A percentile compares a stretch with the other conserved stretches of the same genome.
Conservation (phyloP, 805 yeast species). For the Cyberlindnera nakhonratchasimensis region DNA sequence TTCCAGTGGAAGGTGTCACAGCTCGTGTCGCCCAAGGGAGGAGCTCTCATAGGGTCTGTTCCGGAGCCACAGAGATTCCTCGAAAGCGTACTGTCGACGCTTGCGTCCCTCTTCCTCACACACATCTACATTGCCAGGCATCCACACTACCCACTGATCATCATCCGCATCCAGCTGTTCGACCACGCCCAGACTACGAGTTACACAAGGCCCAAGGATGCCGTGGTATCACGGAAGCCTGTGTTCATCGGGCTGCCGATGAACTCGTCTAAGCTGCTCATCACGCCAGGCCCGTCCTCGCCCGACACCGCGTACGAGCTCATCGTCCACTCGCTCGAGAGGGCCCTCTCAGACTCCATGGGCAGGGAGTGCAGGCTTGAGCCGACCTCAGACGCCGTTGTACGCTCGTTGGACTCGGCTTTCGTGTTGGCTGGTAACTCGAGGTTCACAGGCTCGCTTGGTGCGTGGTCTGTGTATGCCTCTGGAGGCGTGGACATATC, state of each 20-base stretch:
- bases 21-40: conserved; percentile 27
- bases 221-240: conserved; percentile 51
- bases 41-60: conserved; percentile 29
- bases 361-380: conserved; percentile 37
- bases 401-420: conserved; percentile 50
- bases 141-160: conserved; percentile 55
- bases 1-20: conserved; percentile 32
- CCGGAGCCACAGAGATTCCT: conserved; percentile 52
- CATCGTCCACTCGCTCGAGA: conserved; percentile 58
- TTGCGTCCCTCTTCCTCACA: conserved; percentile 52
- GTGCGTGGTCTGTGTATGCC: conserved; percentile 74
- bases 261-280: conserved; percentile 51
- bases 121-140: conserved; percentile 67
- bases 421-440: conserved; percentile 55
- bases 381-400: conserved; percentile 18
- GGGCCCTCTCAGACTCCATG: conserved; percentile 42
- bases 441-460: conserved; percentile 57
- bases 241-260: conserved; percentile 64
- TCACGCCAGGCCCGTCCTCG: conserved; percentile 27
- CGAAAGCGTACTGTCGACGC: conserved; percentile 41
- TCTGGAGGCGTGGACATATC: conserved; percentile 60
- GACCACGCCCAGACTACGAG: conserved; percentile 36
- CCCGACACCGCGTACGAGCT: conserved; percentile 45
- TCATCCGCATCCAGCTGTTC: conserved; percentile 66
- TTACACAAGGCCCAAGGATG: no score